Evolutionary conservation across 768 basidiomycete species (phyloP), one percentile per base, ranked within the genome.

Genomic region (Lentinula sp.): DNA sequence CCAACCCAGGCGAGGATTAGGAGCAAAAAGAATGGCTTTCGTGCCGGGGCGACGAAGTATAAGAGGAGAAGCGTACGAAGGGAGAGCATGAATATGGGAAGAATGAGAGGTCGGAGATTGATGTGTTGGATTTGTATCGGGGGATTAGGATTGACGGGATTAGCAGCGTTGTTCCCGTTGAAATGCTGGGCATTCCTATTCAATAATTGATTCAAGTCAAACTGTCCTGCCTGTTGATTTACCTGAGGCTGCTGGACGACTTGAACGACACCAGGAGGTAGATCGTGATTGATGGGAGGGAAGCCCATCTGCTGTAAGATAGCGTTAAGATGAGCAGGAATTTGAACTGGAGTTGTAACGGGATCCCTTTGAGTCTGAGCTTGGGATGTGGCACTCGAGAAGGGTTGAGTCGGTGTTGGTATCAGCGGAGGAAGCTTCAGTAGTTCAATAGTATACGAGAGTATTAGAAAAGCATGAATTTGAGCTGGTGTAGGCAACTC

Each of bases 41-140:
- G 79, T 6, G 86, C 80, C 0, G 89, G 89, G 4, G 86, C 85
- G 66, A 91, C 85, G 70, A 91, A 89, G 71, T 91, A 91, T 3
- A 91, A 76, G 32, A 91, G 74, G 11, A 91, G 76, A 11, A 82
- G 65, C 3, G 86, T 88, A 57, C 89, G 85, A 66, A 91, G 76
- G 6, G 82, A 60, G n/a, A 91, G 78, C 79, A 91, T 80, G 58
- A 86, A 65, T 13, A 90, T 68, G 0, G 89, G 87, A n/a, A 83
- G 78, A 45, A 91, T 66, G 5, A 91, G 76, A 4, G 87, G 87
- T 34, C 89, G 85, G 23, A 90, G 59, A 4, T 85, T 86, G 42
- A 89, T 75, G 52, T 85, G 84, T 40, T 82, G 80, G 86, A 67
- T 61, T 80, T 79, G 45, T 70, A 28, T 73, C 1, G n/a, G 21